These are phyloP conservation scores for Shiraia bambusicola DNA, from an alignment of 2,329 filamentous ascomycete genomes.

Conservation along the genomic window DNA sequence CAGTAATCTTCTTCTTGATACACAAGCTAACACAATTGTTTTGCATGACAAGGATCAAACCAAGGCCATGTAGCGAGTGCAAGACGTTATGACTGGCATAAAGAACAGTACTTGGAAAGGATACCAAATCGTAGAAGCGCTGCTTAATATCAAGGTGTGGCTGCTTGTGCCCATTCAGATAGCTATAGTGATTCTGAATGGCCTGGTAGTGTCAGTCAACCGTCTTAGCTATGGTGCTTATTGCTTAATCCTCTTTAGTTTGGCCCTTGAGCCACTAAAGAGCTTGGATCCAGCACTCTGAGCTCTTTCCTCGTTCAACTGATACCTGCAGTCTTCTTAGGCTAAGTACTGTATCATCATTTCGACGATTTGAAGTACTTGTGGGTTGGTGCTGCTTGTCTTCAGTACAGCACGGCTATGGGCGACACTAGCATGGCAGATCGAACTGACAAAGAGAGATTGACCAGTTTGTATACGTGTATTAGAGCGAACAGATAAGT, in stretches of 20 bases:
- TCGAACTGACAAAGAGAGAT: not conserved
- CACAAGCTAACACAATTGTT: constrained; percentile 16
- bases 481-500: no score
- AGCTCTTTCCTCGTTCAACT: constrained; percentile 25
- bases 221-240: no score
- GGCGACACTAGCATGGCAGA: not conserved
- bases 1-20: constrained; percentile 57
- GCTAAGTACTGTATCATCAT: constrained; percentile 15
- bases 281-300: constrained; percentile 41
- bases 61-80: constrained; percentile 42
- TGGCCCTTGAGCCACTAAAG: no score
- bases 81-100: constrained; percentile 51
- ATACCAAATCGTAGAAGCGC: constrained; percentile 46
- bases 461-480: not conserved
- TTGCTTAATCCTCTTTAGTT: no score
- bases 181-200: constrained; percentile 38
- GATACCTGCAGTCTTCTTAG: constrained; percentile 18
- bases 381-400: not conserved
- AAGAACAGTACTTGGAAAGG: constrained; percentile 51
- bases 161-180: constrained; percentile 27
- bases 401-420: no score
- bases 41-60: constrained; percentile 11
- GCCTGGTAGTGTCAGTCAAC: constrained; percentile 10
- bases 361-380: constrained; percentile 15
- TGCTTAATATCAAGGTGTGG: constrained; percentile 46